phyloP scores from a whole-genome alignment of 1,284 basidiomycete genomes.

The Chondrostereum purpureum region DNA sequence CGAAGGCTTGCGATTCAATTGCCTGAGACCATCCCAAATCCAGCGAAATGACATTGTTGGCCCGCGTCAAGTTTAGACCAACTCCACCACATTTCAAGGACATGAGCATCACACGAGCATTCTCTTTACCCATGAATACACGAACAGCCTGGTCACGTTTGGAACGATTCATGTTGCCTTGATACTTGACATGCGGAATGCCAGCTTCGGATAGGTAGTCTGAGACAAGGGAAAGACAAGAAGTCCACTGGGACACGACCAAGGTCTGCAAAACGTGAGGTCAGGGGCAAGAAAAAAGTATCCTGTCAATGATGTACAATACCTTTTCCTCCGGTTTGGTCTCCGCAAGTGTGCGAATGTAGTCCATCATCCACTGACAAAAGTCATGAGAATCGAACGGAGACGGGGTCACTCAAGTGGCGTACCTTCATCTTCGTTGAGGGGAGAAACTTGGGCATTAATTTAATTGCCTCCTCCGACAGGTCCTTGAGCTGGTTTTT shows the following conservation, averaged over 20 bases:
- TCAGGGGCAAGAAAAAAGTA: neutral
- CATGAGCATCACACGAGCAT: conserved; percentile 50
- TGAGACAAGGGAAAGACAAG: conserved; percentile 47
- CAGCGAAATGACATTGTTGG: conserved; percentile 56
- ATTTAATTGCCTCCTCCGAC: conserved; percentile 27
- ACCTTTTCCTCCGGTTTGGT: conserved; percentile 55
- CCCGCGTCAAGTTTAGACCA: conserved; percentile 52
- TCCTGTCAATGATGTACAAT: conserved; percentile 7
- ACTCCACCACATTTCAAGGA: conserved; percentile 57
- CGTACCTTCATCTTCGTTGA: conserved; percentile 62
- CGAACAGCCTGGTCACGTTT: conserved; percentile 46
- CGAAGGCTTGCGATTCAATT: conserved; percentile 48
- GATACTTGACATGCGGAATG: conserved; percentile 51
- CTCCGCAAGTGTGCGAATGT: conserved; percentile 30
- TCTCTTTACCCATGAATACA: conserved; percentile 50
- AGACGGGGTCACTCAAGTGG: conserved; percentile 1
- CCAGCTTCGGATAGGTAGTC: conserved; percentile 44
- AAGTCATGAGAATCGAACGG: conserved; percentile 3
- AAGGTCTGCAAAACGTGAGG: conserved; percentile 31
- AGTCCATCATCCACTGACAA: conserved; percentile 49
- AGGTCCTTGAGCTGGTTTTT: conserved; percentile 18
- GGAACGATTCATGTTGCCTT: conserved; percentile 49
- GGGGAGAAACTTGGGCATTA: conserved; percentile 45
- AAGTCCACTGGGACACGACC: conserved; percentile 58
- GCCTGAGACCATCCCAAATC: conserved; percentile 59